A percentile compares a stretch with the other conserved stretches of the same genome.
Conservation (phyloP, 192 early-diverging fungal species). For the Rhizoclosmatium globosum region DNA sequence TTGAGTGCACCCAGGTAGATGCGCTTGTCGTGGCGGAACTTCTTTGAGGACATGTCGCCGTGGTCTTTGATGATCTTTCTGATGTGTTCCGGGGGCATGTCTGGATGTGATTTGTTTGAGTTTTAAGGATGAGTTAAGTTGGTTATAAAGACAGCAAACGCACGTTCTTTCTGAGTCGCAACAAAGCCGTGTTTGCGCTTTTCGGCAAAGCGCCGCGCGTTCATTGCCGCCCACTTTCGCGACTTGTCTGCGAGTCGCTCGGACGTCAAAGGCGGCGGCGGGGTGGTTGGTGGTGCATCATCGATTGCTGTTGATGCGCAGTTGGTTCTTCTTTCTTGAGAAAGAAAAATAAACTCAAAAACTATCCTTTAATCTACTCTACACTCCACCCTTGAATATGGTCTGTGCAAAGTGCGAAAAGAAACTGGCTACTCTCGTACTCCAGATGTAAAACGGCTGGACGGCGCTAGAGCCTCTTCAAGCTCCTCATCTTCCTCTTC, state of each 20-base stretch:
- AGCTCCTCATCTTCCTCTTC: not conserved
- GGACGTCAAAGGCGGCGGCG: not conserved
- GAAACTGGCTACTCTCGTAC: conserved; percentile 52
- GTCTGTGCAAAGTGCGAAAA: conserved; percentile 59
- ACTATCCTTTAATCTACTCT: not conserved
- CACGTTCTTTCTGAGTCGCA: conserved; percentile 85
- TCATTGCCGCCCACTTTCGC: conserved; percentile 90
- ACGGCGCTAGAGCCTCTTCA: not conserved
- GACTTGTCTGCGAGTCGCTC: conserved; percentile 79
- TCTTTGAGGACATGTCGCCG: conserved; percentile 98
- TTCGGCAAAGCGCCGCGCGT: conserved; percentile 89
- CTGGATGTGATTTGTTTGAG: no score
- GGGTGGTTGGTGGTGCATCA: not conserved
- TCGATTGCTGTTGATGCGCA: no score
- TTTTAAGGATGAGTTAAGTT: no score
- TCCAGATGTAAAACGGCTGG: conserved; percentile 34
- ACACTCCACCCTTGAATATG: conserved; percentile 28
- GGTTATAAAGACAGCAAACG: no score
- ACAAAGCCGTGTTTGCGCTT: conserved; percentile 95
- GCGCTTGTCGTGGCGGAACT: conserved; percentile 96
- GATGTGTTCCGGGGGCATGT: conserved; percentile 97
- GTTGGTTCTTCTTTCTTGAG: not conserved
- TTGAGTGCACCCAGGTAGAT: conserved; percentile 98
- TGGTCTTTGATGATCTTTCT: conserved; percentile 99
- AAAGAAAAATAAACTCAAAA: no score